Base-by-base conservation (phyloP, 2,329 filamentous ascomycete species). In the Colletotrichum brevisporum region DNA sequence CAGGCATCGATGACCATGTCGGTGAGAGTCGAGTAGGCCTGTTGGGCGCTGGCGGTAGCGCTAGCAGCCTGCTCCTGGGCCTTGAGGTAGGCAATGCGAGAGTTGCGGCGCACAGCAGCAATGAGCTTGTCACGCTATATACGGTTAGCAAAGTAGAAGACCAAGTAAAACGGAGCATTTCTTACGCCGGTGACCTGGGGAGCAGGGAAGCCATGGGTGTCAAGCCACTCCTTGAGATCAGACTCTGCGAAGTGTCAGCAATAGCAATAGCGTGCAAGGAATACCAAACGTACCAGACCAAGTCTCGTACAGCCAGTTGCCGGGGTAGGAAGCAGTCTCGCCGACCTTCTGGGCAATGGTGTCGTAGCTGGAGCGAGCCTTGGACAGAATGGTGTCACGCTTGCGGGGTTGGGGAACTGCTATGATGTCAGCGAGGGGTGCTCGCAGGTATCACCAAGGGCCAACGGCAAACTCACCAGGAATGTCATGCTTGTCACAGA, bases 141-240 rank as follows among this genome's bases (percentile, higher is more conserved):
- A 8, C 13, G 16, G 2, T 39, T 64, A 79, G 74, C 39, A 53
- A 43, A 10, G 36, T 27, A 3, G n/a, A 18, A 9, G 31, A 8
- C 3, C 31, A 36, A 36, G 27, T 16, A 4, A 5, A 1, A 9
- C n/a, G 16, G 4, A 1, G 2, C 24, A 1, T 2, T 10, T 16
- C 82, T 74, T 75, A 84, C 83, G 70, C 85, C 91, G 56, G 89
- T 89, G 36, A 94, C 92, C 79, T 98, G 95, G 70, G 96, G 95
- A 63, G 89, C 93, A 13, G 94, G 91, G 80, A 95, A 90, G 59
- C 96, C 96, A 74, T 94, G 90, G 73, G 92, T 91, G 76, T 98
- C 96, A 54, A 98, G 91, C 92, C 93, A 99, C 73, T 93, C 88
- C 86, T 98, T 98, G 71, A 97, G 84, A 57, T 98, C 95, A 73